A percentile compares a stretch with the other conserved stretches of the same genome.
Evolutionary conservation across 2,329 filamentous ascomycete species (phyloP).

Genomic region (Pseudogymnoascus sp.): DNA sequence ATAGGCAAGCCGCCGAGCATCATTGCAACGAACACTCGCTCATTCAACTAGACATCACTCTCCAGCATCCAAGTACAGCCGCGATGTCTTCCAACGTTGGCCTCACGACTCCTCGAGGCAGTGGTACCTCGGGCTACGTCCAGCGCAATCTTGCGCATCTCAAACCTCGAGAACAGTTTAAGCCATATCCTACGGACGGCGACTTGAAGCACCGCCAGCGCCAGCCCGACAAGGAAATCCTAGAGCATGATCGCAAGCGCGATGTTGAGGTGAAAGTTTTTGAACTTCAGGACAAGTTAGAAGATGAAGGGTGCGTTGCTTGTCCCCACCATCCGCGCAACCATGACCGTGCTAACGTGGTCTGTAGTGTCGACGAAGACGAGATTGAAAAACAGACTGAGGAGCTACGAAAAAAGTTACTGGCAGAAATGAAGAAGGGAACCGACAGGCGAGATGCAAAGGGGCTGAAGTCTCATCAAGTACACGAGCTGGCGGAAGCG

Average conservation of each 20-base stretch:
- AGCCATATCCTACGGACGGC: slow-evolving; percentile 63
- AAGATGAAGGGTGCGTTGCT: slow-evolving; percentile 69
- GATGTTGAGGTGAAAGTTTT: slow-evolving; percentile 91
- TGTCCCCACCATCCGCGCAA: neutral
- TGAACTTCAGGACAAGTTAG: slow-evolving; percentile 81
- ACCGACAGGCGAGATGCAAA: slow-evolving; percentile 35
- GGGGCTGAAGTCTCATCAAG: slow-evolving; percentile 81
- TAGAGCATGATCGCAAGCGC: slow-evolving; percentile 88
- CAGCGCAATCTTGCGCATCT: slow-evolving; percentile 91
- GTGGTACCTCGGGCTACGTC: slow-evolving; percentile 94
- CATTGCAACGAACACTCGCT: neutral
- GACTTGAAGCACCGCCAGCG: slow-evolving; percentile 70
- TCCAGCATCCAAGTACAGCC: neutral
- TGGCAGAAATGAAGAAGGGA: slow-evolving; percentile 34
- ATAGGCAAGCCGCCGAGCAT: neutral
- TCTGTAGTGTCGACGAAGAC: slow-evolving; percentile 66
- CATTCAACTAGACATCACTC: neutral
- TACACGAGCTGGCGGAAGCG: slow-evolving; percentile 91
- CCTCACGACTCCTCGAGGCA: slow-evolving; percentile 86
- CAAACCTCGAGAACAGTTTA: slow-evolving; percentile 62
- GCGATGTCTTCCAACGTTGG: slow-evolving; percentile 95
- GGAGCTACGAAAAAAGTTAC: slow-evolving; percentile 56
- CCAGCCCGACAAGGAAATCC: slow-evolving; percentile 82
- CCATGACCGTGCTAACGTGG: slow-evolving; percentile 11
- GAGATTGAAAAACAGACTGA: slow-evolving; percentile 78